These are phyloP conservation scores for Solanum tacnaense DNA, from an alignment of 257 asterid species.

Conservation along the genomic window DNA sequence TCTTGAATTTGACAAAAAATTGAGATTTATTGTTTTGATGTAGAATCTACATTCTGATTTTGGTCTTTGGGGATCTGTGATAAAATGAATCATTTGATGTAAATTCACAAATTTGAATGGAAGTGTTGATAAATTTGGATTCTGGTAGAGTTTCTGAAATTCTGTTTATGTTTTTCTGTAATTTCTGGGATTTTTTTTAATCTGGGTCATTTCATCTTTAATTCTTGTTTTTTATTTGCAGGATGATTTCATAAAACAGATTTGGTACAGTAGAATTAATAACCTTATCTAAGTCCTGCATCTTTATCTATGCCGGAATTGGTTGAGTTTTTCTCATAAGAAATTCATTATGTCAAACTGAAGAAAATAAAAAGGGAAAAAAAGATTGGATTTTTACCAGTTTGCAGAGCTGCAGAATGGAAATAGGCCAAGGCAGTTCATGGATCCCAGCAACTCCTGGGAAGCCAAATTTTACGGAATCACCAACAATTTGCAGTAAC, in stretches of 20 bases:
- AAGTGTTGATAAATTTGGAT: neutral
- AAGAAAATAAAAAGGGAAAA: neutral
- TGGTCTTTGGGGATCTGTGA: conserved; percentile 4
- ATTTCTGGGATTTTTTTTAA: neutral
- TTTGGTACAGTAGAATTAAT: neutral
- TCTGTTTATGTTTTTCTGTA: neutral
- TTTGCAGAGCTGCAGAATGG: conserved; percentile 34
- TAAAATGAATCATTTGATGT: neutral
- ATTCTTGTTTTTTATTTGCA: neutral
- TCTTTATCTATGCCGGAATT: neutral
- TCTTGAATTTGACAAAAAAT: neutral
- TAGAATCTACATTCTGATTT: neutral
- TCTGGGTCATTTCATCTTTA: neutral
- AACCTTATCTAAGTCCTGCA: neutral
- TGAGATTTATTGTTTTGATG: neutral
- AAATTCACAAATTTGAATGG: neutral
- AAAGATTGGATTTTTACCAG: conserved; percentile 21
- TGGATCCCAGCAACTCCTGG: conserved; percentile 68
- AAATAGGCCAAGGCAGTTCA: conserved; percentile 22
- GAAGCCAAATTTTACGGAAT: conserved; percentile 24
- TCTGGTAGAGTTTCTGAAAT: neutral
- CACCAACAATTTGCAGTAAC: conserved; percentile 28
- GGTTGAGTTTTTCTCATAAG: neutral
- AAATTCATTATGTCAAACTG: neutral
- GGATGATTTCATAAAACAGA: neutral